phyloP scores from a whole-genome alignment of 345 rosid species.

The Sisymbrium irio region DNA sequence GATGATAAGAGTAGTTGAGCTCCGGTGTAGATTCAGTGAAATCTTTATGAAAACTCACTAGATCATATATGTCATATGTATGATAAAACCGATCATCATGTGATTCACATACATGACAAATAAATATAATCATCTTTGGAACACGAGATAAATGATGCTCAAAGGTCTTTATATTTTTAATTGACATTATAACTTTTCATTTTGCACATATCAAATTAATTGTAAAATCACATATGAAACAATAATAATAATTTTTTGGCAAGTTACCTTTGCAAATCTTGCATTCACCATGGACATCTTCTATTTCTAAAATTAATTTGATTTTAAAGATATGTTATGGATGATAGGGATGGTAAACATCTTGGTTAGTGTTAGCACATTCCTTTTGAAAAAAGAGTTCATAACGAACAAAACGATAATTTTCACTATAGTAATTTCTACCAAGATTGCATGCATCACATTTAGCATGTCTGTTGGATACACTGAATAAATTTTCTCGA shows the following conservation, averaged over 20 bases:
- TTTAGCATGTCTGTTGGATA: not conserved
- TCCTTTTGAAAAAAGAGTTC: not conserved
- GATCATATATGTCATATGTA: not conserved
- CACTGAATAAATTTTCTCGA: not conserved
- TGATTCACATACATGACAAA: not conserved
- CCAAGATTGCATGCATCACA: not conserved
- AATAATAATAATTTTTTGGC: not conserved
- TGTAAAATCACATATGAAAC: not conserved
- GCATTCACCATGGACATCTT: not conserved
- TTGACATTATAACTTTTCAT: not conserved
- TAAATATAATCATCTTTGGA: not conserved
- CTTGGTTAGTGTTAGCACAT: not conserved
- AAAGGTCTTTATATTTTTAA: not conserved
- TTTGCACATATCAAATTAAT: not conserved
- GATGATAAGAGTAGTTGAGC: not conserved
- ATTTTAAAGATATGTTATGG: not conserved
- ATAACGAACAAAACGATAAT: not conserved
- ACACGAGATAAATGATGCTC: not conserved
- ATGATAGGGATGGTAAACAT: not conserved
- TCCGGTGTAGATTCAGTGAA: not conserved
- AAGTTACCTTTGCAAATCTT: not conserved
- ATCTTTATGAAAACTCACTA: not conserved
- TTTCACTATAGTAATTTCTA: not conserved
- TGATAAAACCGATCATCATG: not conserved
- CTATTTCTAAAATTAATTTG: not conserved